Base-by-base conservation (phyloP, 163 green algal species). In the Prototheca wickerhamii region DNA sequence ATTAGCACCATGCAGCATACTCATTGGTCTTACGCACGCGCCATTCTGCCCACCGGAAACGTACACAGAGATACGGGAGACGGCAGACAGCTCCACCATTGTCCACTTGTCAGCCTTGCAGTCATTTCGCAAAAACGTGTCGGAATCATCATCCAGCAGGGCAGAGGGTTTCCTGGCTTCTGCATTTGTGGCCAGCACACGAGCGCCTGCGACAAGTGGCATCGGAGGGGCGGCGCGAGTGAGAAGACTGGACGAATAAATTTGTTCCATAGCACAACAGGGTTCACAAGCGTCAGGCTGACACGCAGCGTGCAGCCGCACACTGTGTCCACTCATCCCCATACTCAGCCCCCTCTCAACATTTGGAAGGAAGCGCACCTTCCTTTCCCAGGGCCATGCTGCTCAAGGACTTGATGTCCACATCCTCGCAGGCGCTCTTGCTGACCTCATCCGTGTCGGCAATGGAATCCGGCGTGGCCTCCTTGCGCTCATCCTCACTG, bases 101-200 rank as follows among this genome's bases (percentile, higher is more conserved):
- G 91, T 62, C 62, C 67, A 95, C 68, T 93, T 90, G 69, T 79
- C 69, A 1, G 79, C 75, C 20, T 65, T 68, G 70, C 86, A 93
- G 20, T 86, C 70, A 54, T 91, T 92, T 62, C 83, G 84, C 68
- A 91, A 73, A 60, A 87, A 95, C 0, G 83, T 91, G 73, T 95
- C 87, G 55, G 72, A 67, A 59, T 93, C 83, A 18, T 70, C 72
- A 54, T 95, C 85, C 60, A 95, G 83, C 2, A 89, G 49, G 2
- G 81, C 77, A 15, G 75, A 74, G 2, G 83, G 66, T 33, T 84
- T 82, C 51, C 73, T 76, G 8, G 86, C 84, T 63, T 88, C 85
- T 52, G 82, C 81, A 71, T 93, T 95, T 15, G 81, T 72, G 3
- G 86, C 84, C 58, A 95, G 46, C 6, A 95, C 77, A 43, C 85